A percentile compares a stretch with the other conserved stretches of the same genome.
Conservation (phyloP, 768 basidiomycete species). For the Rhodocollybia butyracea region DNA sequence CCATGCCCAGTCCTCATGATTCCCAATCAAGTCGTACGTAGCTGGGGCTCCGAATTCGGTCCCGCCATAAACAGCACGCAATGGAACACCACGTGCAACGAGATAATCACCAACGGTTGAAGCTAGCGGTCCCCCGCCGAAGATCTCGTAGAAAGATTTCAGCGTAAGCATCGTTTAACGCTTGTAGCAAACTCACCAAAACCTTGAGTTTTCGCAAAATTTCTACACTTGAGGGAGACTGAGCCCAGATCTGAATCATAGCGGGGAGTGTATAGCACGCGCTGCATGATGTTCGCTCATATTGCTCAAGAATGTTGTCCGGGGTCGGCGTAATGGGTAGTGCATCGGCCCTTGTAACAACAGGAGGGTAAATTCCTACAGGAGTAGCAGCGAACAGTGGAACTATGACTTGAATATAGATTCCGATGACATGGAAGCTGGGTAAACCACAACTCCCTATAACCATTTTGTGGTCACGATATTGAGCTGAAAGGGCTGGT, state of each 20-base stretch:
- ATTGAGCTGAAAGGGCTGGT: constrained; percentile 6
- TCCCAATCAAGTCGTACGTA: constrained; percentile 10
- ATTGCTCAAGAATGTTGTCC: constrained; percentile 29
- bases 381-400: constrained; percentile 18
- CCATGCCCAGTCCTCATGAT: constrained; percentile 26
- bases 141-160: neutral
- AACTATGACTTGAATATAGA: constrained; percentile 21
- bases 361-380: constrained; percentile 25
- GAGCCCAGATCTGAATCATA: constrained; percentile 27
- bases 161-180: neutral
- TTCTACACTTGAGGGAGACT: constrained; percentile 19
- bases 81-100: constrained; percentile 29
- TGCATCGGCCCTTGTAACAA: constrained; percentile 11
- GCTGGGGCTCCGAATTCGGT: constrained; percentile 30
- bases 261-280: constrained; percentile 26
- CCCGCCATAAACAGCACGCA: constrained; percentile 30
- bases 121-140: constrained; percentile 32
- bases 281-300: constrained; percentile 16
- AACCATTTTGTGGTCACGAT: constrained; percentile 3
- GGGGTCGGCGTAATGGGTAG: constrained; percentile 32
- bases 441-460: constrained; percentile 27
- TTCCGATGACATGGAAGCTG: constrained; percentile 29
- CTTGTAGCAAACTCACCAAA: constrained; percentile 23
- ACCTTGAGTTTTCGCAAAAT: constrained; percentile 19
- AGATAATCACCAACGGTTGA: constrained; percentile 32